These are phyloP conservation scores for Trametes meyenii DNA, from an alignment of 768 basidiomycete species.

Conservation along the genomic window DNA sequence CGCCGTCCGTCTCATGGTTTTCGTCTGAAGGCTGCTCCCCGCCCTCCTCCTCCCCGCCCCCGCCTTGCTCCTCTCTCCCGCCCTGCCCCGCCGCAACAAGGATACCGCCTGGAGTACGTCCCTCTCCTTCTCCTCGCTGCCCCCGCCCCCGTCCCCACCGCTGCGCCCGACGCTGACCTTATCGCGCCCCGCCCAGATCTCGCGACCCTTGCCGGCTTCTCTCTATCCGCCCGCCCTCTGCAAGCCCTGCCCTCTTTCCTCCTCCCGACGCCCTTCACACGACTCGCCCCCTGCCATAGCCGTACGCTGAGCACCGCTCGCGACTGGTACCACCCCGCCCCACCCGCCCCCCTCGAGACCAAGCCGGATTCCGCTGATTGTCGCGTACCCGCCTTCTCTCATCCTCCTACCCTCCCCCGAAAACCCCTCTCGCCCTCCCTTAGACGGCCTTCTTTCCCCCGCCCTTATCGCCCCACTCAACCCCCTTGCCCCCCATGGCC, in stretches of 20 bases:
- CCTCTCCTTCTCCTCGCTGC: not conserved
- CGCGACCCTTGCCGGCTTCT: slow-evolving; percentile 94
- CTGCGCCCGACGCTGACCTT: not conserved
- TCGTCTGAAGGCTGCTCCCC: slow-evolving; percentile 22
- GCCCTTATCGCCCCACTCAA: slow-evolving; percentile 26
- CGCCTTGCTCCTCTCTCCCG: slow-evolving; percentile 40
- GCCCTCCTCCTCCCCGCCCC: slow-evolving; percentile 31
- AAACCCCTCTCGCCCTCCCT: slow-evolving; percentile 27
- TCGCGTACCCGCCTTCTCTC: slow-evolving; percentile 46
- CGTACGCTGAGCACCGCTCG: slow-evolving; percentile 50
- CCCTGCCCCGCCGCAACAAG: slow-evolving; percentile 52
- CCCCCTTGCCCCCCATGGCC: slow-evolving; percentile 41
- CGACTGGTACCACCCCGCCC: slow-evolving; percentile 26
- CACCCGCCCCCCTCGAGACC: slow-evolving; percentile 46
- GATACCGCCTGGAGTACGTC: slow-evolving; percentile 54
- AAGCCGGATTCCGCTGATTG: slow-evolving; percentile 51
- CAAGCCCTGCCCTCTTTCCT: slow-evolving; percentile 20
- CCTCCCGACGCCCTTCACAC: slow-evolving; percentile 30
- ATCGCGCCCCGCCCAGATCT: slow-evolving; percentile 53
- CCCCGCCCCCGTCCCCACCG: not conserved
- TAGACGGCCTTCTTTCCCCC: slow-evolving; percentile 26
- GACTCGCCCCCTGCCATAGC: slow-evolving; percentile 35
- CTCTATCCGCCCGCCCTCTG: slow-evolving; percentile 45
- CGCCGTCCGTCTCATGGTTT: slow-evolving; percentile 24
- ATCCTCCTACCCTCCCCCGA: slow-evolving; percentile 13